Conservation (phyloP, 1,139 yeast genomes). For the Barnettozyma hawaiiensis region DNA sequence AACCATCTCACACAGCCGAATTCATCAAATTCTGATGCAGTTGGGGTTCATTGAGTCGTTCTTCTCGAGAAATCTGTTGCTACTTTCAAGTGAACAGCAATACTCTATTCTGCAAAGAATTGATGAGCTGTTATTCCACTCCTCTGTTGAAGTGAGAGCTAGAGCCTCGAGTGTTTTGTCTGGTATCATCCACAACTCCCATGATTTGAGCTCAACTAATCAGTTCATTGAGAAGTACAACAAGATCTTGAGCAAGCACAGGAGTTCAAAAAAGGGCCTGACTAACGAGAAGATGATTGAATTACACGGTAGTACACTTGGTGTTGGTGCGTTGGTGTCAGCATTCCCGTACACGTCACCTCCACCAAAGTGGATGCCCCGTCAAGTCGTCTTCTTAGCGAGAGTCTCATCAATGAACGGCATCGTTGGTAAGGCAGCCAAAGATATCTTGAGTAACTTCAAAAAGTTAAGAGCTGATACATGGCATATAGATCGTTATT, state of each 20-base stretch:
- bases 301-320: slow-evolving; percentile 85
- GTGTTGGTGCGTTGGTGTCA: slow-evolving; percentile 80
- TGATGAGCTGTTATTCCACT: slow-evolving; percentile 51
- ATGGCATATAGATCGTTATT: slow-evolving; percentile 85
- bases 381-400: slow-evolving; percentile 58
- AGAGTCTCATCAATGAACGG: slow-evolving; percentile 64
- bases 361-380: slow-evolving; percentile 88
- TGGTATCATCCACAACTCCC: slow-evolving; percentile 72
- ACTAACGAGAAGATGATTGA: slow-evolving; percentile 40
- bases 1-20: slow-evolving; percentile 43
- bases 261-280: slow-evolving; percentile 34
- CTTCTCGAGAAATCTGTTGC: slow-evolving; percentile 65
- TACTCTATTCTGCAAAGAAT: slow-evolving; percentile 47
- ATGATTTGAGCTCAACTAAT: slow-evolving; percentile 42
- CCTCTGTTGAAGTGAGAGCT: slow-evolving; percentile 67
- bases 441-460: slow-evolving; percentile 74
- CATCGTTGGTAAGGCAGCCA: slow-evolving; percentile 78
- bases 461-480: slow-evolving; percentile 93
- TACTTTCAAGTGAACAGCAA: slow-evolving; percentile 47
- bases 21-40: slow-evolving; percentile 65
- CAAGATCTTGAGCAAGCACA: slow-evolving; percentile 29
- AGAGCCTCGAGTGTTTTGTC: slow-evolving; percentile 72
- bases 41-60: slow-evolving; percentile 70
- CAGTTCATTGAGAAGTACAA: slow-evolving; percentile 37
- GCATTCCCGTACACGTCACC: slow-evolving; percentile 93